A percentile compares a stretch with the other conserved stretches of the same genome.
Evolutionary conservation across 2,329 filamentous ascomycete species (phyloP).

Genomic region (Alternaria rosae): DNA sequence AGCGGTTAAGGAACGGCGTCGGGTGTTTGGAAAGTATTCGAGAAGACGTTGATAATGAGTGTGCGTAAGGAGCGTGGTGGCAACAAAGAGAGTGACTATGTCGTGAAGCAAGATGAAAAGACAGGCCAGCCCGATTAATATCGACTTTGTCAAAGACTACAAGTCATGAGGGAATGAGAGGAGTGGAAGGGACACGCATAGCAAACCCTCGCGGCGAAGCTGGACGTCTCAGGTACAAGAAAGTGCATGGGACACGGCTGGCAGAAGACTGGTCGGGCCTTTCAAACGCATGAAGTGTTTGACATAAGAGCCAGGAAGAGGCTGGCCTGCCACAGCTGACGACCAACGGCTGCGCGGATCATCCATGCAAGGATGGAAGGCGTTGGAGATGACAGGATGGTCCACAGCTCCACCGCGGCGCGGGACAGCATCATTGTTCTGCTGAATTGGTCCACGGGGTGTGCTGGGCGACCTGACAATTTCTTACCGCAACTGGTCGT

Average conservation of each 20-base stretch:
- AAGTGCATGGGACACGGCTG: slow-evolving; percentile 40
- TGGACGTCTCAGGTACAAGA: slow-evolving; percentile 45
- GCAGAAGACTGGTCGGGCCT: slow-evolving; percentile 29
- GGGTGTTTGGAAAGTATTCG: slow-evolving; percentile 13
- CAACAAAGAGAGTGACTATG: slow-evolving; percentile 26
- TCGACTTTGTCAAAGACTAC: slow-evolving; percentile 18
- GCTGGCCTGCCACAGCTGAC: slow-evolving; percentile 37
- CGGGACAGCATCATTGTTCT: slow-evolving; percentile 13
- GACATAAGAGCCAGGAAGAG: slow-evolving; percentile 34
- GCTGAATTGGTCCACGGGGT: slow-evolving; percentile 7
- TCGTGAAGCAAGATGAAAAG: slow-evolving; percentile 19
- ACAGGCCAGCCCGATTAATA: slow-evolving; percentile 33
- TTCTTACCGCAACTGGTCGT: neutral
- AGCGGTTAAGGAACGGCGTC: neutral
- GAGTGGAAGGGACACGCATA: slow-evolving; percentile 27
- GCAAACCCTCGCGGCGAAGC: slow-evolving; percentile 32
- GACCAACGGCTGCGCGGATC: slow-evolving; percentile 18
- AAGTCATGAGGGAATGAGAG: slow-evolving; percentile 26
- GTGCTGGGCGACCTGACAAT: neutral
- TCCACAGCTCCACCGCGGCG: slow-evolving; percentile 19
- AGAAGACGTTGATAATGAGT: neutral
- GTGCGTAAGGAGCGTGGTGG: slow-evolving; percentile 20
- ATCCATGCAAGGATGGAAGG: slow-evolving; percentile 30
- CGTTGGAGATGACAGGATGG: slow-evolving; percentile 37
- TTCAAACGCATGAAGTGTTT: slow-evolving; percentile 51